Percentiles rank a stretch among this genome's conserved stretches.
Evolutionary conservation across 2,329 filamentous ascomycete species (phyloP).

Genomic region (Exophiala sp.): DNA sequence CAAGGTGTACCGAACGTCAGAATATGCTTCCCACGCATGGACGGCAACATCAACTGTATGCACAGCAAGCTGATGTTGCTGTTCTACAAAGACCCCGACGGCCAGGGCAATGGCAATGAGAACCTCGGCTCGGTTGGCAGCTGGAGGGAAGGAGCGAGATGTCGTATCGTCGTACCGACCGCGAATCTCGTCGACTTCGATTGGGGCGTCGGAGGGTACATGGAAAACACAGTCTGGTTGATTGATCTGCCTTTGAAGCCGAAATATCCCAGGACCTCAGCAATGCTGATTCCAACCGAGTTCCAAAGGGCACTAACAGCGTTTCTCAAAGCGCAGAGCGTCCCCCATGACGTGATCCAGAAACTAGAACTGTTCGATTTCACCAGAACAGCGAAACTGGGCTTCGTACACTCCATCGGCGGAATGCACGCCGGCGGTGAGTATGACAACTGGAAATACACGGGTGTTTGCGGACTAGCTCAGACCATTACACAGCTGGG

Average conservation of each 20-base stretch:
- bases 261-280: not conserved
- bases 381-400: constrained; percentile 60
- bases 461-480: constrained; percentile 56
- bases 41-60: constrained; percentile 66
- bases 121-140: too few relatives aligned
- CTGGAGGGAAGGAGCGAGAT: constrained; percentile 13
- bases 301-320: constrained; percentile 67
- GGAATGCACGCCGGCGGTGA: constrained; percentile 48
- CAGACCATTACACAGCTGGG: not conserved
- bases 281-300: constrained; percentile 34
- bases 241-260: constrained; percentile 64
- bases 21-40: constrained; percentile 76
- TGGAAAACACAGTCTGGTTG: constrained; percentile 92
- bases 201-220: constrained; percentile 75
- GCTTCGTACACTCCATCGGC: constrained; percentile 76
- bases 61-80: constrained; percentile 91
- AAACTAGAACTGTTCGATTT: constrained; percentile 80
- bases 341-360: constrained; percentile 58
- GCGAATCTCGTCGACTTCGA: constrained; percentile 82
- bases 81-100: constrained; percentile 56
- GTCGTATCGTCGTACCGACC: constrained; percentile 72
- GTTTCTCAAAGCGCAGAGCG: constrained; percentile 62
- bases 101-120: not conserved
- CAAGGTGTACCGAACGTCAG: constrained; percentile 50
- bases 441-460: constrained; percentile 42